Base-by-base conservation (phyloP, 345 rosid species). In the Ceriops tagal region DNA sequence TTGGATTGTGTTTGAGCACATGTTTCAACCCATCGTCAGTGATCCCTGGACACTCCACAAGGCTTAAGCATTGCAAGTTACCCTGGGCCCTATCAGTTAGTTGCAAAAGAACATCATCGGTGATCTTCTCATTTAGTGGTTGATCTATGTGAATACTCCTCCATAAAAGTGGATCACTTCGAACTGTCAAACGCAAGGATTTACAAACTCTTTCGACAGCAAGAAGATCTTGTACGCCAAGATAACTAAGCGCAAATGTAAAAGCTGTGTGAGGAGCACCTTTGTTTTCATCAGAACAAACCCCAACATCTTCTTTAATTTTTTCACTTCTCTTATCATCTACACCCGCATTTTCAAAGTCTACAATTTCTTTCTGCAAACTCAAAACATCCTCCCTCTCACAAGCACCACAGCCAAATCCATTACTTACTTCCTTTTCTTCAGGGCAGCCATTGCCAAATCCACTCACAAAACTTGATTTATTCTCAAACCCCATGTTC, bases 61-160 rank as follows among this genome's bases (percentile, higher is more conserved):
- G 84, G 85, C 88, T 91, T 83, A 93, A 79, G 82, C 89, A 85
- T 72, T 80, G 87, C 82, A 93, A 74, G 67, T 75, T 82, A 22
- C 96, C 95, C 76, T 84, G 91, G 67, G 97, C 92, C 79, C 87
- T 84, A 49, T 76, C 75, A 62, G 91, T 73, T 71, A 91, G 67
- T 66, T 84, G 77, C 83, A 91, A 64, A 65, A 93, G 88, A 79
- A 77, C 72, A 72, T 92, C 97, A 65, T 95, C 97, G 0, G 96
- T 95, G 27, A 95, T 82, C 85, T 85, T 92, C 76, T 95, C 98
- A 67, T 76, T 92, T 81, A 88, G 72, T 0, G 99, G 98, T 53
- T 82, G 92, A 59, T 74, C 85, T 32, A 96, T 83, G 81, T 90
- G 92, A 68, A 92, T 75, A 75, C 70, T 89, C 65, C 81, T 89